Evolutionary conservation across 331 rosid genomes (phyloP), one percentile per base, ranked within the genome.

Genomic region (Pyracantha coccinea): DNA sequence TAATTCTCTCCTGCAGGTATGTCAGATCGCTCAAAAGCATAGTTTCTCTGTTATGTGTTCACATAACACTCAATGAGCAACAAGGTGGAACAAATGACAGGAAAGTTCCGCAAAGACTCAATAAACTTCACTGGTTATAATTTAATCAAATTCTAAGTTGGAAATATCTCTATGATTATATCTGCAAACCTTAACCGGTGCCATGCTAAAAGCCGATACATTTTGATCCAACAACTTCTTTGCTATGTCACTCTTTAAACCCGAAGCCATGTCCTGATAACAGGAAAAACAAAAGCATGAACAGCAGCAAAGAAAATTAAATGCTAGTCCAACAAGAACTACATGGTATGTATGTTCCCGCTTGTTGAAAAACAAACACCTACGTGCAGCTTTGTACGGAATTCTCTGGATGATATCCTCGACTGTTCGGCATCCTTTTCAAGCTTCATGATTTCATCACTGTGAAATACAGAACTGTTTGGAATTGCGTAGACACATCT

Each of bases 401-500:
- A 83, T 67, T 87, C 93, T 19, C 88, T 69, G 27, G 85, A 68
- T 78, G 97, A 88, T 77, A 91, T 77, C 35, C 62, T 83, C 32
- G 89, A 89, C 81, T 86, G 89, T 77, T 85, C 77, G n/a, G 75
- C 76, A 71, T 92, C 91, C 80, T 85, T 88, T 84, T 86, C 91
- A 19, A 92, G 92, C 74, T 68, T 79, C 77, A 73, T 71, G 80
- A 87, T 81, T 82, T 88, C 99, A 47, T 85, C 88, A 5, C 83
- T 74, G 78, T 77, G 72, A 78, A 79, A 82, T 60, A 81, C 55
- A 54, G 90, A 81, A 68, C 70, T 74, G 66, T 75, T 78, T 71
- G 97, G 99, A 82, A 94, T 79, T 32, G 95, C 99, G 80, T 87
- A 91, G 69, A 90, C 83, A 72, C 99, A 88, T 82, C 99, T 90